Conservation (phyloP, 805 yeast species). For the Candida michaelii region DNA sequence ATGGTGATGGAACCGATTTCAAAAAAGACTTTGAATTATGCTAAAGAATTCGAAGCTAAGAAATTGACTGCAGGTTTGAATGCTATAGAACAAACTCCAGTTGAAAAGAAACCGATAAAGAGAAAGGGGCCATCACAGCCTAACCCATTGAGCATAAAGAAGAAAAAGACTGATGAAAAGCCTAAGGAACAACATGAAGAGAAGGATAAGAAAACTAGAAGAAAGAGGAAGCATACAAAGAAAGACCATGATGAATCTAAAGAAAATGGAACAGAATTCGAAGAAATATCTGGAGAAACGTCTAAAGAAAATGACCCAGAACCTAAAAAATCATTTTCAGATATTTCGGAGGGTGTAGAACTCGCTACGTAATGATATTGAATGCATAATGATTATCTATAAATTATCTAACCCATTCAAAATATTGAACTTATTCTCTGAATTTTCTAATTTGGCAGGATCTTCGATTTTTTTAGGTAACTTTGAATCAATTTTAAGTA, state of each 20-base stretch:
- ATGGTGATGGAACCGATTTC: slow-evolving; percentile 96
- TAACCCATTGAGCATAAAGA: slow-evolving; percentile 87
- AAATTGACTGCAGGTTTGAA: slow-evolving; percentile 82
- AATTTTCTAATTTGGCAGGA: slow-evolving; percentile 10
- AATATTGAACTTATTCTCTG: slow-evolving; percentile 9
- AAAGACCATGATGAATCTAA: background rate
- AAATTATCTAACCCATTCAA: slow-evolving; percentile 5
- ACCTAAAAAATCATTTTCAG: no score
- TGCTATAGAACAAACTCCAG: slow-evolving; percentile 37
- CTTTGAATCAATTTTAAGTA: slow-evolving; percentile 14
- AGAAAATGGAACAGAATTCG: no score
- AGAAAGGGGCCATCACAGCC: slow-evolving; percentile 78
- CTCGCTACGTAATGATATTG: no score
- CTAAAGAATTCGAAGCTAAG: slow-evolving; percentile 52
- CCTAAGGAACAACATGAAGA: slow-evolving; percentile 1
- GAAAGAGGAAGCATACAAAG: slow-evolving; percentile 20
- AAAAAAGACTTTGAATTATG: slow-evolving; percentile 51
- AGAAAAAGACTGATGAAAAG: slow-evolving; percentile 48
- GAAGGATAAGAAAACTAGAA: slow-evolving; percentile 22
- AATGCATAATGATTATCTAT: slow-evolving; percentile 6
- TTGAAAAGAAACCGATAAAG: slow-evolving; percentile 37
- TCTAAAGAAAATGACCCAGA: no score
- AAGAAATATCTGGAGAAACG: no score
- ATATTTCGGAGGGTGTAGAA: no score
- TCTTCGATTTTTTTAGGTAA: background rate